phyloP scores from a whole-genome alignment of 495 filamentous ascomycete species.

The Peziza echinospora region DNA sequence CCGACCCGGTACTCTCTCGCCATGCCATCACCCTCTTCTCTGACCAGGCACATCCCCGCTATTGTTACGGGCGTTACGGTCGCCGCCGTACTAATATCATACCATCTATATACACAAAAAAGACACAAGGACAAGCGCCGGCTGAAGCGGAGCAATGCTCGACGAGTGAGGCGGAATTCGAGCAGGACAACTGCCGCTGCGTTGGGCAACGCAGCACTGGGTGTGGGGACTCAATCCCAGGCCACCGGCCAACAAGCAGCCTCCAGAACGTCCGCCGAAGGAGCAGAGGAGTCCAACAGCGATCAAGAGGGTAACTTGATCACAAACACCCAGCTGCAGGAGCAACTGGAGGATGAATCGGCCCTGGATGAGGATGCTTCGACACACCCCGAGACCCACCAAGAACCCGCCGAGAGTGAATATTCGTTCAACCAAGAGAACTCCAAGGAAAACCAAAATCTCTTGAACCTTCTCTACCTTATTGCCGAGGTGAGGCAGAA shows the following conservation, averaged over 20 bases:
- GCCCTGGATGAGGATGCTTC: conserved; percentile 5
- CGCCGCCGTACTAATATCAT: conserved; percentile 8
- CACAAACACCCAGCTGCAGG: conserved; percentile 10
- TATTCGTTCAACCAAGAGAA: conserved; percentile 8
- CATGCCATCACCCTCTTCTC: conserved; percentile 1
- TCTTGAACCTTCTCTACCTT: conserved; percentile 35
- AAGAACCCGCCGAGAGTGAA: conserved; percentile 2
- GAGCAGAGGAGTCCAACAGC: conserved; percentile 1
- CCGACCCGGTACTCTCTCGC: background rate
- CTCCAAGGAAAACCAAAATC: conserved; percentile 31
- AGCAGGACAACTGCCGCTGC: background rate
- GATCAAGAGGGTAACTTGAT: too few species aligned
- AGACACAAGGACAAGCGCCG: conserved; percentile 2
- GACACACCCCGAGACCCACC: background rate
- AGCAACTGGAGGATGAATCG: conserved; percentile 3
- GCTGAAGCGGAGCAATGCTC: conserved; percentile 16
- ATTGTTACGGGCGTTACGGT: conserved; percentile 11
- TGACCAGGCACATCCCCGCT: conserved; percentile 6
- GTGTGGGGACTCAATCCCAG: too few species aligned
- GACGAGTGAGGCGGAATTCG: background rate
- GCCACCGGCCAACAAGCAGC: too few species aligned
- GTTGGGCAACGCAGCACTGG: too few species aligned
- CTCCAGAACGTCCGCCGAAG: too few species aligned
- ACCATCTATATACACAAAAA: conserved; percentile 9
- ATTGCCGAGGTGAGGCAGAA: conserved; percentile 30